A percentile compares a stretch with the other conserved stretches of the same genome.
Evolutionary conservation across 306 rosid species (phyloP).

Genomic region (Leucaena leucocephala): DNA sequence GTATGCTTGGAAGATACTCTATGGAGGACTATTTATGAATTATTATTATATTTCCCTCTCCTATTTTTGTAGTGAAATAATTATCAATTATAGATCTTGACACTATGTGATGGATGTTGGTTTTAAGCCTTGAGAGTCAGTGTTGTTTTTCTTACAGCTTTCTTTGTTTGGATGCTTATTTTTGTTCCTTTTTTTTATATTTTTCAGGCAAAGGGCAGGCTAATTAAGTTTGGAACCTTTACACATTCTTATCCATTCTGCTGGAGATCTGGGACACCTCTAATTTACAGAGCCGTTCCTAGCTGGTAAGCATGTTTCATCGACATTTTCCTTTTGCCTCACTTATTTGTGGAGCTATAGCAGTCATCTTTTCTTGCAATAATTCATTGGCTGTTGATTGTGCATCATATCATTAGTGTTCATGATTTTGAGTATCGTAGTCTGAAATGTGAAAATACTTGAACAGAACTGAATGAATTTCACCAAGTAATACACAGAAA

Average conservation of each 20-base stretch:
- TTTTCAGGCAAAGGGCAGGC: constrained; percentile 85
- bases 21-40: neutral
- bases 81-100: neutral
- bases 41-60: neutral
- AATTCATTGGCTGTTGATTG: constrained; percentile 3
- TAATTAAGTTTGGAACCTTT: constrained; percentile 70
- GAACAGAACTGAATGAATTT: neutral
- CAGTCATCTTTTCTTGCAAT: constrained; percentile 9
- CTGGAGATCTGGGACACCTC: constrained; percentile 91
- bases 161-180: constrained; percentile 10
- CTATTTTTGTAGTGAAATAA: neutral
- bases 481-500: no score
- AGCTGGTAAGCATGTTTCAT: constrained; percentile 72
- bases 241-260: constrained; percentile 95
- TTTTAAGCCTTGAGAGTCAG: constrained; percentile 14
- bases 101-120: neutral
- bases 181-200: constrained; percentile 13
- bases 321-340: constrained; percentile 24
- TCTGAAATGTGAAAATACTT: no score
- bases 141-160: constrained; percentile 14
- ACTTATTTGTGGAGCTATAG: constrained; percentile 29
- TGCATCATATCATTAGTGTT: neutral
- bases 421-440: neutral
- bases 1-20: neutral
- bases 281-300: constrained; percentile 95